phyloP scores from a whole-genome alignment of 2,329 filamentous ascomycete genomes.

The Penicillium hordei region DNA sequence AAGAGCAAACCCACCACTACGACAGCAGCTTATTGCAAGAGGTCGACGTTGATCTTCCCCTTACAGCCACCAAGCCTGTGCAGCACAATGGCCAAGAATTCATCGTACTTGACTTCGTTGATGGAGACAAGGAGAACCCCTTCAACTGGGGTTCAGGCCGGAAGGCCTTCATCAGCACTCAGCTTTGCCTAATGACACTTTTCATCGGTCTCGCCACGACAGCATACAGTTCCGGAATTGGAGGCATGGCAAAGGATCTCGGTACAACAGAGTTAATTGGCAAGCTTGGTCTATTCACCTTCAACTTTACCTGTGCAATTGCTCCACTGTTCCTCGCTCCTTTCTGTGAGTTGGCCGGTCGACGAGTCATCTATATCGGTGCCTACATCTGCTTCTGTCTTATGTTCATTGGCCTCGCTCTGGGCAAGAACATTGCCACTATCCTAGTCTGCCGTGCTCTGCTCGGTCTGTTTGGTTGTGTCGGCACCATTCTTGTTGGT shows the following conservation, averaged over 20 bases:
- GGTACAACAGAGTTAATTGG: slow-evolving; percentile 45
- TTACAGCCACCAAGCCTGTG: slow-evolving; percentile 48
- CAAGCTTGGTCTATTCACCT: slow-evolving; percentile 52
- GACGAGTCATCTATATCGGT: slow-evolving; percentile 49
- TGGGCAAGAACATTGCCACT: slow-evolving; percentile 51
- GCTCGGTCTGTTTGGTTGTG: slow-evolving; percentile 52
- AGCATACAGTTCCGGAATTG: slow-evolving; percentile 53
- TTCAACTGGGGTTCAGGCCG: slow-evolving; percentile 52
- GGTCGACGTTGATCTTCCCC: slow-evolving; percentile 51
- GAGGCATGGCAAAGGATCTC: slow-evolving; percentile 48
- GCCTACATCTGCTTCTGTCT: slow-evolving; percentile 49
- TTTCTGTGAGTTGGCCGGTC: slow-evolving; percentile 52
- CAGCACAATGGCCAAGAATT: slow-evolving; percentile 47
- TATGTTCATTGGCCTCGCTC: slow-evolving; percentile 51
- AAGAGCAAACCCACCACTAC: slow-evolving; percentile 21
- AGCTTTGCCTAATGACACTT: slow-evolving; percentile 54
- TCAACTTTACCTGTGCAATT: slow-evolving; percentile 52
- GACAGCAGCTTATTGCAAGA: slow-evolving; percentile 29
- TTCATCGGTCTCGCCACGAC: slow-evolving; percentile 58
- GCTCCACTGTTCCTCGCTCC: slow-evolving; percentile 51
- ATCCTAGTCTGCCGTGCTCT: slow-evolving; percentile 50
- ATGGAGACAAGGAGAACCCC: slow-evolving; percentile 51
- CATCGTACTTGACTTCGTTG: slow-evolving; percentile 49
- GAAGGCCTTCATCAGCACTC: slow-evolving; percentile 49
- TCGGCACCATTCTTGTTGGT: slow-evolving; percentile 52